phyloP scores from a whole-genome alignment of 306 rosid genomes.

The Prunus armeniaca region DNA sequence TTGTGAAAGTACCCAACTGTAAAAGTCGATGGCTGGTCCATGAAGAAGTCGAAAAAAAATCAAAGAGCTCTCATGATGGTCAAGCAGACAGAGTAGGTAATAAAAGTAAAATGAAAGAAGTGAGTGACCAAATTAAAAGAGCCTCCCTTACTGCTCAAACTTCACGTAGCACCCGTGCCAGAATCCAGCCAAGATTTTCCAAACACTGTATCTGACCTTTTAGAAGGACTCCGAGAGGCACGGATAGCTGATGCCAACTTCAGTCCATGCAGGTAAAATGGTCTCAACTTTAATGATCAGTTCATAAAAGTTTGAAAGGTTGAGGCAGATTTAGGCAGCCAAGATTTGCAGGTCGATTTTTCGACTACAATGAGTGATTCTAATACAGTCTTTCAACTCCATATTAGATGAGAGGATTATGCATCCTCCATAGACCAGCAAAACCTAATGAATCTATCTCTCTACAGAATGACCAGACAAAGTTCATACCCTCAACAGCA shows the following conservation, averaged over 20 bases:
- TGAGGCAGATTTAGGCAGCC: neutral
- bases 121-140: neutral
- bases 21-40: too few relatives aligned
- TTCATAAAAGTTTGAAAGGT: neutral
- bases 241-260: neutral
- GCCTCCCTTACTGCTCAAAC: neutral
- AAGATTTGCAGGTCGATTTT: neutral
- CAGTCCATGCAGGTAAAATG: neutral
- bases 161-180: slow-evolving; percentile 2
- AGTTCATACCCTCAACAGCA: neutral
- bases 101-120: too few relatives aligned
- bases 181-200: neutral
- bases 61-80: too few relatives aligned
- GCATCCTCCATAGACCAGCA: too few relatives aligned
- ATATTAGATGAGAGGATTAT: neutral
- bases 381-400: neutral
- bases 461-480: neutral
- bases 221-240: neutral
- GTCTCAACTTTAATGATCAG: neutral
- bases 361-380: neutral
- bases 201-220: neutral
- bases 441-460: too few relatives aligned
- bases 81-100: too few relatives aligned
- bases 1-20: neutral
- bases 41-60: too few relatives aligned